A percentile compares a stretch with the other conserved stretches of the same genome.
Evolutionary conservation across 352 stramenopile species (phyloP).

Genomic region (Pseudoperonospora humuli): DNA sequence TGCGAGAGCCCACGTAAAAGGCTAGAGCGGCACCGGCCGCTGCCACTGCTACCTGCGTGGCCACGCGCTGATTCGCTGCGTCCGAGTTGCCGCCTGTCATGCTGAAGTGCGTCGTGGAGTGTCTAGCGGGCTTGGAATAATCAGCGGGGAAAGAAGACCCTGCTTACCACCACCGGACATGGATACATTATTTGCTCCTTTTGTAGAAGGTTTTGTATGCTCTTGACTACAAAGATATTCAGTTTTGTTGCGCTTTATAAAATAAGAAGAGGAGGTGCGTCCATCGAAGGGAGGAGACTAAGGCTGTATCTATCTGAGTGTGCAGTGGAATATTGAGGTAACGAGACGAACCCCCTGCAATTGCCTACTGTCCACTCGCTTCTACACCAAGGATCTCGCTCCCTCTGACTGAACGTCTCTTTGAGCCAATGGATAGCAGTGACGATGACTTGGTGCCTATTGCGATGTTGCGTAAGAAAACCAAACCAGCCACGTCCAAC

Average conservation of each 20-base stretch:
- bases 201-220: too few species aligned
- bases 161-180: too few species aligned
- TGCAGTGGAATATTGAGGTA: neutral
- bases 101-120: too few species aligned
- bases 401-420: slow-evolving; percentile 1
- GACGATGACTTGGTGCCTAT: slow-evolving; percentile 76
- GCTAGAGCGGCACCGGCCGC: slow-evolving; percentile 44
- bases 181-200: too few species aligned
- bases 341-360: neutral
- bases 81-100: slow-evolving; percentile 20
- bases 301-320: neutral
- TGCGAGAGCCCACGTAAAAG: slow-evolving; percentile 55
- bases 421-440: slow-evolving; percentile 47
- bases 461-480: slow-evolving; percentile 56
- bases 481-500: slow-evolving; percentile 18
- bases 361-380: neutral
- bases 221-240: too few species aligned
- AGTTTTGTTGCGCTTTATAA: too few species aligned
- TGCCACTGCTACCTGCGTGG: slow-evolving; percentile 50
- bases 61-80: slow-evolving; percentile 21
- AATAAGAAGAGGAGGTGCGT: too few species aligned
- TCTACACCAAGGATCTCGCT: neutral
- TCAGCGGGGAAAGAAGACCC: slow-evolving; percentile 1
- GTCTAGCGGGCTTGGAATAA: slow-evolving; percentile 4
- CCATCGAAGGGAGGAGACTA: too few species aligned